Conservation (phyloP, 345 rosid genomes). For the Jatropha curcas region DNA sequence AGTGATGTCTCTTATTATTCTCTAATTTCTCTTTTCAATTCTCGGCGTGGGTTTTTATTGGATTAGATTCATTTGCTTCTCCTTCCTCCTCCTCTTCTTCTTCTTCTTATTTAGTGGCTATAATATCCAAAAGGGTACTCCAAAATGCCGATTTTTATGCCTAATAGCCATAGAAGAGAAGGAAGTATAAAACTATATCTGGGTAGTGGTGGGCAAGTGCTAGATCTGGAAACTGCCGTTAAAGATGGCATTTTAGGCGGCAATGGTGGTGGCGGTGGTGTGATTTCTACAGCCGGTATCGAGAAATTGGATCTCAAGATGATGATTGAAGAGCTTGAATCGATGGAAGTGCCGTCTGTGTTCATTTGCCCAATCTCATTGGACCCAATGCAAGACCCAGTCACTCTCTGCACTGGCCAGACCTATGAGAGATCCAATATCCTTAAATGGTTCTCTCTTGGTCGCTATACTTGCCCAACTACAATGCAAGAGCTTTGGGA, state of each 20-base stretch:
- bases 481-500: constrained; percentile 91
- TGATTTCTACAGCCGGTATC: constrained; percentile 27
- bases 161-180: neutral
- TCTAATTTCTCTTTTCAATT: constrained; percentile 13
- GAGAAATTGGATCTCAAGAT: constrained; percentile 65
- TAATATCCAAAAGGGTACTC: too few species aligned
- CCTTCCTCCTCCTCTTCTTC: neutral
- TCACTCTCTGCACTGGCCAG: constrained; percentile 78
- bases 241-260: constrained; percentile 70
- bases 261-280: constrained; percentile 34
- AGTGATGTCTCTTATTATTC: constrained; percentile 15
- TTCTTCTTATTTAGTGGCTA: neutral
- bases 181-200: neutral
- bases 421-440: constrained; percentile 75
- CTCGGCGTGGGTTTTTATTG: neutral
- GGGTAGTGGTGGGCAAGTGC: constrained; percentile 27
- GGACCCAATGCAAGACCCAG: constrained; percentile 81
- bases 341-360: constrained; percentile 60
- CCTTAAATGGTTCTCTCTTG: constrained; percentile 67
- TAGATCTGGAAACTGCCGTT: constrained; percentile 72
- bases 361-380: constrained; percentile 78
- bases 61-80: neutral
- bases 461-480: constrained; percentile 75
- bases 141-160: neutral
- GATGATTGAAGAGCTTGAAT: constrained; percentile 61